Conservation (phyloP, 1,284 basidiomycete species). For the Cutaneotrichosporon sp. region DNA sequence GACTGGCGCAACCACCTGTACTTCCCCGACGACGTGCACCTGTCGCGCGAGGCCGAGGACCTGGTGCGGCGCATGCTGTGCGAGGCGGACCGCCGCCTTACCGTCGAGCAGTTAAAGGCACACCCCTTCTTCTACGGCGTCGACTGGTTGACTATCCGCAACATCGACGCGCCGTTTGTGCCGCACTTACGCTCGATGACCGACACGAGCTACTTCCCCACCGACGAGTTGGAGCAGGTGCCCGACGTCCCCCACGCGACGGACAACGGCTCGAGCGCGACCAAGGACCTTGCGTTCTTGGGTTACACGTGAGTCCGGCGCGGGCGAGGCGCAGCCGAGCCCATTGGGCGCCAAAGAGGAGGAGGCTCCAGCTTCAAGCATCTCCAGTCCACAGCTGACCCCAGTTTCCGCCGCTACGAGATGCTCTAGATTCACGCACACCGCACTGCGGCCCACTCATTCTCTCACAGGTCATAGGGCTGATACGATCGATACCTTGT, state of each 20-base stretch:
- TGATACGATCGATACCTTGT: conserved; percentile 1
- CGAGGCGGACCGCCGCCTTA: conserved; percentile 75
- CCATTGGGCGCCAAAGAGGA: no score
- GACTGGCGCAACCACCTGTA: conserved; percentile 88
- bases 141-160: conserved; percentile 86
- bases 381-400: conserved; percentile 1
- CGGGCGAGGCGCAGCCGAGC: no score
- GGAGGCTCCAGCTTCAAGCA: no score
- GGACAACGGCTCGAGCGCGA: conserved; percentile 67
- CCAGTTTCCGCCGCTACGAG: conserved; percentile 50
- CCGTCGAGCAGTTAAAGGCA: conserved; percentile 83
- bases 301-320: conserved; percentile 62
- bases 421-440: conserved; percentile 35
- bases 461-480: not conserved
- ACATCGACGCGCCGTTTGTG: conserved; percentile 94
- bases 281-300: conserved; percentile 87
- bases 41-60: conserved; percentile 89
- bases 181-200: conserved; percentile 89
- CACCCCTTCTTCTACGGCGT: conserved; percentile 98
- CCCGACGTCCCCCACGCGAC: conserved; percentile 62
- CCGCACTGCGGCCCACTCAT: not conserved
- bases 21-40: conserved; percentile 95
- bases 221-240: conserved; percentile 87
- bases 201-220: conserved; percentile 90
- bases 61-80: conserved; percentile 77